A percentile compares a stretch with the other conserved stretches of the same genome.
Evolutionary conservation across 139 green algal genomes (phyloP).

Genomic region (Tetraselmis chui): DNA sequence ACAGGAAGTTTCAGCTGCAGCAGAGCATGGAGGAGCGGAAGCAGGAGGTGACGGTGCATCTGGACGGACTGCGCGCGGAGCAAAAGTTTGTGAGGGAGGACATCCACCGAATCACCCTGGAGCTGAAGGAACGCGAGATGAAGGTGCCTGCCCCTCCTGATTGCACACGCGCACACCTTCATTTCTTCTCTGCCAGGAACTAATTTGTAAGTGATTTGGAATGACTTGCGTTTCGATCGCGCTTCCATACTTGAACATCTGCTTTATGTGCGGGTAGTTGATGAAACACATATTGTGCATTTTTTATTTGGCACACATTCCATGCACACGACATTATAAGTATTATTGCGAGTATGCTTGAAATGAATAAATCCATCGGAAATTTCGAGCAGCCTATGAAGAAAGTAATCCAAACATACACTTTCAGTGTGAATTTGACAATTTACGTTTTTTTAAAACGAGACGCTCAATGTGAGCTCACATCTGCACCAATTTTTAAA

Average conservation of each 20-base stretch:
- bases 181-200: background rate
- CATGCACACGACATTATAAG: too few species aligned
- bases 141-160: constrained; percentile 6
- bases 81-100: constrained; percentile 71
- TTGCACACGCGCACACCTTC: background rate
- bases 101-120: constrained; percentile 64
- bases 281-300: too few species aligned
- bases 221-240: background rate
- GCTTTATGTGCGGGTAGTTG: constrained; percentile 15
- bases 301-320: too few species aligned
- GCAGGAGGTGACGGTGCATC: constrained; percentile 64
- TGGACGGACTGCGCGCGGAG: constrained; percentile 57
- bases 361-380: too few species aligned
- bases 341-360: too few species aligned
- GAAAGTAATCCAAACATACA: too few species aligned
- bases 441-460: too few species aligned
- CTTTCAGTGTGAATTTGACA: too few species aligned
- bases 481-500: too few species aligned
- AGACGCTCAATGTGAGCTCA: too few species aligned
- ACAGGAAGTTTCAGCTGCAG: constrained; percentile 63
- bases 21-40: constrained; percentile 69
- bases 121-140: constrained; percentile 62
- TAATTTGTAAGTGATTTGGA: too few species aligned
- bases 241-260: background rate
- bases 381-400: too few species aligned